Percentiles rank a stretch among this genome's conserved stretches.
These are phyloP conservation scores for Plasmodium blacklocki DNA, from an alignment of 169 alveolate genomes.

Conservation along the genomic window DNA sequence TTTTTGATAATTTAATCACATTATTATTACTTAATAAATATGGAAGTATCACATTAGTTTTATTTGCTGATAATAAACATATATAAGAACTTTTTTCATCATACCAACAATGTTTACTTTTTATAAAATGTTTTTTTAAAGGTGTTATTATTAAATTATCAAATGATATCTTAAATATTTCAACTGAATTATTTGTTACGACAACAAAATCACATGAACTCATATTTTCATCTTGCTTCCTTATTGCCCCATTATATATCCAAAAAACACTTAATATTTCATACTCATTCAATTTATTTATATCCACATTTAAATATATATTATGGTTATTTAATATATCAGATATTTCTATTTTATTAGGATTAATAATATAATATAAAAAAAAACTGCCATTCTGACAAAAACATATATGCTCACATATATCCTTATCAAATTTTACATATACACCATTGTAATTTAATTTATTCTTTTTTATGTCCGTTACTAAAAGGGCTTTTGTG, in stretches of 20 bases:
- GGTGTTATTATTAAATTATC: conserved; percentile 49
- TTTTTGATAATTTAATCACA: conserved; percentile 46
- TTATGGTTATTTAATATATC: conserved; percentile 60
- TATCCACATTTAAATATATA: conserved; percentile 45
- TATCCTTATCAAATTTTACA: conserved; percentile 49
- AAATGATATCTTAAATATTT: conserved; percentile 50
- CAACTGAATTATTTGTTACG: conserved; percentile 30
- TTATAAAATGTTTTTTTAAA: conserved; percentile 44
- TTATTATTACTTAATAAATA: conserved; percentile 56
- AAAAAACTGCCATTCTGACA: conserved; percentile 34
- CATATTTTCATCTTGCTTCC: not conserved
- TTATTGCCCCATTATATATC: not conserved
- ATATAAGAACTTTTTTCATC: conserved; percentile 63
- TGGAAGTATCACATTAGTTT: conserved; percentile 42
- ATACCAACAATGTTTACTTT: conserved; percentile 42
- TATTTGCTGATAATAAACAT: conserved; percentile 41
- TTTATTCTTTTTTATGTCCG: conserved; percentile 44
- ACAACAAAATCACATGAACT: conserved; percentile 45
- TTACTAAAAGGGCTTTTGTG: conserved; percentile 52
- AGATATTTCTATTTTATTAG: conserved; percentile 47
- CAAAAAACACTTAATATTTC: conserved; percentile 53
- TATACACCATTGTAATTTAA: conserved; percentile 58
- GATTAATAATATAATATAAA: conserved; percentile 35
- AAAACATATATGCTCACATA: conserved; percentile 58
- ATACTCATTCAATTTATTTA: conserved; percentile 57